A percentile compares a stretch with the other conserved stretches of the same genome.
These are phyloP conservation scores for Rhamnella rubrinervis DNA, from an alignment of 331 rosid species.

Conservation along the genomic window DNA sequence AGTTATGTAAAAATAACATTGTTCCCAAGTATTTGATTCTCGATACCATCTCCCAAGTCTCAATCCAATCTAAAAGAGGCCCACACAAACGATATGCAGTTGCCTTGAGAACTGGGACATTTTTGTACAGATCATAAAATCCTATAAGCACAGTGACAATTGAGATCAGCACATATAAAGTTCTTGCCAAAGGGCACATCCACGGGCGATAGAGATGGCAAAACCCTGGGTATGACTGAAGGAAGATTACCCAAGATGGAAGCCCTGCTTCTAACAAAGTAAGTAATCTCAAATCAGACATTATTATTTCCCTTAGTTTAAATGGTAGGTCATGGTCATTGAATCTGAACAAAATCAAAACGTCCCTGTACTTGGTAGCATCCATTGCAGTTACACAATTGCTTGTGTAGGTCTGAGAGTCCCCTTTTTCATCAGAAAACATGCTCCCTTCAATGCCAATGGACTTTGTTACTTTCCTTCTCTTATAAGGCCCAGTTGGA, in stretches of 20 bases:
- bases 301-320: conserved; percentile 58
- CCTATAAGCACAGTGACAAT: conserved; percentile 88
- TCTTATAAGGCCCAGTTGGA: conserved; percentile 72
- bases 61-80: conserved; percentile 95
- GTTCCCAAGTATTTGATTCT: conserved; percentile 94
- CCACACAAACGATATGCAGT: conserved; percentile 90
- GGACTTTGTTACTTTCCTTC: conserved; percentile 63
- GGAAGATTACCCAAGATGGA: conserved; percentile 95
- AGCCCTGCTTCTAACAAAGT: conserved; percentile 95
- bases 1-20: conserved; percentile 86
- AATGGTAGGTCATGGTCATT: conserved; percentile 84
- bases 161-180: conserved; percentile 71
- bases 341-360: conserved; percentile 68
- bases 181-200: conserved; percentile 95
- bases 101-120: conserved; percentile 94
- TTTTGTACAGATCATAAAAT: conserved; percentile 87
- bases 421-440: conserved; percentile 30
- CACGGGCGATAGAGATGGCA: conserved; percentile 89
- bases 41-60: conserved; percentile 93
- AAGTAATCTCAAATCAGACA: conserved; percentile 83
- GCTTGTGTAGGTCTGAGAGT: conserved; percentile 30
- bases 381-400: conserved; percentile 50
- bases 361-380: conserved; percentile 69
- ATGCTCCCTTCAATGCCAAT: conserved; percentile 35
- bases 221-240: conserved; percentile 91